Evolutionary conservation across 257 asterid genomes (phyloP).

Genomic region (Solanum gracilifrons): DNA sequence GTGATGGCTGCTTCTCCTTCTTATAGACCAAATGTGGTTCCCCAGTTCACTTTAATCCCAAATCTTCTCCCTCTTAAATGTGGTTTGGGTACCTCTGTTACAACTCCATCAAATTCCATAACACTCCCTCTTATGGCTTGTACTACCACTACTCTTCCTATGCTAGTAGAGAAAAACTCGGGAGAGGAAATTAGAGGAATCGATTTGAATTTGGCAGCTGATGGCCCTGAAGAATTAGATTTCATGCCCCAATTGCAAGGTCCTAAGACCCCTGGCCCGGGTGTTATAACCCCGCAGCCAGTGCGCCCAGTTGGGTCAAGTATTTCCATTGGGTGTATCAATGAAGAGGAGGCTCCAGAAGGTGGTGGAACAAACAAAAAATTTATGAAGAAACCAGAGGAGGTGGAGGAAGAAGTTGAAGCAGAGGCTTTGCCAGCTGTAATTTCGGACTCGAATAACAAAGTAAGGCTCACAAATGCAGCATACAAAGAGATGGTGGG

Average conservation of each 20-base stretch:
- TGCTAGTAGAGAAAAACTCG: not conserved
- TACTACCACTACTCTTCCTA: not conserved
- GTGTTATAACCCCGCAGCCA: constrained; percentile 53
- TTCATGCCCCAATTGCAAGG: constrained; percentile 27
- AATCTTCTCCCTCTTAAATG: constrained; percentile 36
- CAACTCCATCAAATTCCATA: constrained; percentile 32
- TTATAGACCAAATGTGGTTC: constrained; percentile 11
- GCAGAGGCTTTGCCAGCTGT: constrained; percentile 52
- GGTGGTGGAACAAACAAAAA: constrained; percentile 58
- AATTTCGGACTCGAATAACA: constrained; percentile 55
- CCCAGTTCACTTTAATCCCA: constrained; percentile 19
- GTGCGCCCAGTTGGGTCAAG: constrained; percentile 64
- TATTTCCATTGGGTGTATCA: constrained; percentile 25
- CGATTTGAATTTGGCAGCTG: constrained; percentile 46
- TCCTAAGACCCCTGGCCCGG: constrained; percentile 5
- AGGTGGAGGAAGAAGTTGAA: constrained; percentile 66
- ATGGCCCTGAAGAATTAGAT: constrained; percentile 36
- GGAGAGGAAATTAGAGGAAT: constrained; percentile 11
- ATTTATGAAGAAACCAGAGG: constrained; percentile 31
- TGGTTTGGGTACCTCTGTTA: constrained; percentile 32
- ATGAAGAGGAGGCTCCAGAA: constrained; percentile 15
- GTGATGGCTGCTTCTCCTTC: constrained; percentile 8
- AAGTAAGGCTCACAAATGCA: constrained; percentile 61
- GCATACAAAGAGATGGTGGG: constrained; percentile 88
- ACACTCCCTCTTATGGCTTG: constrained; percentile 35